A percentile compares a stretch with the other conserved stretches of the same genome.
These are phyloP conservation scores for Phytophthora syringae DNA, from an alignment of 352 stramenopile species.

Conservation along the genomic window DNA sequence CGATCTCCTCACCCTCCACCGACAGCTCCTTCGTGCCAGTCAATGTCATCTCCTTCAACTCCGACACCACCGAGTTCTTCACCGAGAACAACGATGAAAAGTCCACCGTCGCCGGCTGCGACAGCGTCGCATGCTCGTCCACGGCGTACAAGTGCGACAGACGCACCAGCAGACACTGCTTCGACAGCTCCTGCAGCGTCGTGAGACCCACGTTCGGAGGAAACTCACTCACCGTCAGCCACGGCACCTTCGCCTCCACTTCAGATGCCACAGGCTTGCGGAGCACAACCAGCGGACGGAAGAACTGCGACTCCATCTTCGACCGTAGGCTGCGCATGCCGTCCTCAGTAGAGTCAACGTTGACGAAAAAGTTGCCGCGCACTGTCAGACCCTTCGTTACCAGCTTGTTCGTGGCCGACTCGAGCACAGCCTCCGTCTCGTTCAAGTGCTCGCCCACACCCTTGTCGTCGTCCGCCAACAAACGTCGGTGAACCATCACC, in stretches of 20 bases:
- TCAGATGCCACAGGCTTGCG: conserved; percentile 47
- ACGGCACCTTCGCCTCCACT: conserved; percentile 64
- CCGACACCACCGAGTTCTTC: too few species aligned
- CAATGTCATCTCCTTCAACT: conserved; percentile 89
- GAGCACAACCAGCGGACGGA: too few species aligned
- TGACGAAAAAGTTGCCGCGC: conserved; percentile 74
- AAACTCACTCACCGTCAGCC: conserved; percentile 75
- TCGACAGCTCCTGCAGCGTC: conserved; percentile 85
- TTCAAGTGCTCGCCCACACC: too few species aligned
- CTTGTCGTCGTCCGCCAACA: too few species aligned
- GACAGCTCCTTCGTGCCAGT: conserved; percentile 73
- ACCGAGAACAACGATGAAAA: conserved; percentile 64
- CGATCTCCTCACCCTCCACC: conserved; percentile 40
- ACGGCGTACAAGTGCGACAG: too few species aligned
- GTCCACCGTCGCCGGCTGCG: conserved; percentile 74
- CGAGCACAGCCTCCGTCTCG: too few species aligned
- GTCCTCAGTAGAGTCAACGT: conserved; percentile 46
- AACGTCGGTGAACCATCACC: too few species aligned
- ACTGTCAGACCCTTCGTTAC: conserved; percentile 69
- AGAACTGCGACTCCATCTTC: too few species aligned
- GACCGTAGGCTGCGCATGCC: too few species aligned
- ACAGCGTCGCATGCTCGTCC: too few species aligned
- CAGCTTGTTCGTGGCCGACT: conserved; percentile 60
- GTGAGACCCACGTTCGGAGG: conserved; percentile 94
- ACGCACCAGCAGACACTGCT: conserved; percentile 68